Evolutionary conservation across 179 eudicot genomes (phyloP), one percentile per base, ranked within the genome.

Genomic region (Patellifolia procumbens): DNA sequence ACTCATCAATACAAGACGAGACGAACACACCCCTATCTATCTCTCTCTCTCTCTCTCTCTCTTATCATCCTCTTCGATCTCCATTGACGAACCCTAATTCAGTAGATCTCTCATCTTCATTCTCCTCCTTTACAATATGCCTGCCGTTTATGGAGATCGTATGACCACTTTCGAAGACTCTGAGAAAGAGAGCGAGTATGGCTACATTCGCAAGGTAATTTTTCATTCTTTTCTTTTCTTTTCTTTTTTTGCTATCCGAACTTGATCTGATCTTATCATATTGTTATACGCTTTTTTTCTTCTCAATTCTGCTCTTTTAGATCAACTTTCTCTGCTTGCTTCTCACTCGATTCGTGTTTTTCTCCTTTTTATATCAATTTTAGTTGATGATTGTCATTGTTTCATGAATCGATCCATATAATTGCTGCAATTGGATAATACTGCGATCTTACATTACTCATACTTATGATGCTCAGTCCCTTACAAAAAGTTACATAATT

Each of bases 111-210:
- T 4, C 1, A 13, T 4, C 34, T 31, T 67, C 46, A 35, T 53
- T 53, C 31, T 35, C 53, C n/a, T 45, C n/a, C 48, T 51, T 1
- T 62, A 42, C 74, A 87, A 70, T 19, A 95, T 95, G 99, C 98
- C 97, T 74, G 79, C 98, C 1, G 79, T 81, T 5, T 90, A 92
- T 71, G 97, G 92, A 62, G 91, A 89, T 74, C 96, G 96, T 28
- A 19, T 93, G 80, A 95, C 99, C 7, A 95, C 99, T 2, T 95
- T 95, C 80, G 98, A 94, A 82, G 98, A 94, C 75, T 84, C 98
- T 19, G 99, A 95, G 83, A 95, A 91, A 87, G 99, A 95, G 82
- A 92, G 97, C 88, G 99, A 95, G 91, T 95, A 90, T 68, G 99
- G 97, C 1, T 95, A 95, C 87, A 97, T 95, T 75, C 95, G 97